Evolutionary conservation across 2,329 filamentous ascomycete species (phyloP).

Genomic region (Fusarium nygamai): DNA sequence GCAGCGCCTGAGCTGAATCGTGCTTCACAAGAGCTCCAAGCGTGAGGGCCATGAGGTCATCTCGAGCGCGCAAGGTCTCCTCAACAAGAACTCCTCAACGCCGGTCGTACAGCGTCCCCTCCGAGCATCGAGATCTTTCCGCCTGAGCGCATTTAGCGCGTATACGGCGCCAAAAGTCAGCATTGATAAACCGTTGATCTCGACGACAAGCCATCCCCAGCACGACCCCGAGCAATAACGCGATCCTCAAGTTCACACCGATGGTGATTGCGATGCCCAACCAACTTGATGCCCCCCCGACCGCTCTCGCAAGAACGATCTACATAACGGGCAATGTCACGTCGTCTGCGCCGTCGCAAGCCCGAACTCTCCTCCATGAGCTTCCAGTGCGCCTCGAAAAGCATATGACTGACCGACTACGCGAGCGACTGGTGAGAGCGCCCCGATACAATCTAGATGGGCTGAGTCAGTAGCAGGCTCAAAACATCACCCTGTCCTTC

Average conservation of each 20-base stretch:
- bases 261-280: background rate
- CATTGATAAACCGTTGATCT: accelerated
- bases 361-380: background rate
- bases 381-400: background rate
- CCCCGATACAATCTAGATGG: accelerated
- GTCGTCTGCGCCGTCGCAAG: background rate
- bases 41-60: background rate
- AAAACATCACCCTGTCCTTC: background rate
- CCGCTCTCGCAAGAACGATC: background rate
- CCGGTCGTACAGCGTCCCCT: background rate
- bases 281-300: background rate
- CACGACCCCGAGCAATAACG: background rate
- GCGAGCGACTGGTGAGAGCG: background rate
- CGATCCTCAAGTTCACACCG: background rate
- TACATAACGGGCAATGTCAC: background rate
- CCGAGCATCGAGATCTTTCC: accelerated
- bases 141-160: accelerated
- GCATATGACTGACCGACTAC: background rate
- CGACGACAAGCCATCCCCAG: background rate
- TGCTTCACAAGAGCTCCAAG: background rate
- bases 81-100: too few relatives aligned
- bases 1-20: background rate
- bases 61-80: background rate
- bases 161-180: accelerated
- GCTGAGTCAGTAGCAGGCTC: background rate